Evolutionary conservation across 2,329 filamentous ascomycete genomes (phyloP).

Genomic region (Sporothrix pallida): DNA sequence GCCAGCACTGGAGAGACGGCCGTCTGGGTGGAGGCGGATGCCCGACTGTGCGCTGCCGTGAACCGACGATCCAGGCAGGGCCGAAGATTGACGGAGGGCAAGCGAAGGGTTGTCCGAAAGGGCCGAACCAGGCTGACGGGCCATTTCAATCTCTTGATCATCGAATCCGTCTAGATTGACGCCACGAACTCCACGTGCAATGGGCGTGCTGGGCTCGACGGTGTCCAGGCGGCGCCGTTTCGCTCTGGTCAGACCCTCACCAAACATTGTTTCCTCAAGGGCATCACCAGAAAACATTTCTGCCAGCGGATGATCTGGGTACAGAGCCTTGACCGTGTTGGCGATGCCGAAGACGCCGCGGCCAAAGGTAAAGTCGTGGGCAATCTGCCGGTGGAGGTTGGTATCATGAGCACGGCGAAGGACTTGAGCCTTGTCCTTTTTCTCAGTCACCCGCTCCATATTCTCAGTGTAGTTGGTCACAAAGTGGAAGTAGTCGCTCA

Average conservation of each 20-base stretch:
- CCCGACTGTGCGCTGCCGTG: slow-evolving; percentile 44
- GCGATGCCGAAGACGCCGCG: slow-evolving; percentile 38
- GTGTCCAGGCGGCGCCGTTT: slow-evolving; percentile 25
- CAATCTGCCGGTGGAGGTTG: slow-evolving; percentile 20
- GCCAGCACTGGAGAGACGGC: slow-evolving; percentile 40
- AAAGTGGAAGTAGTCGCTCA: slow-evolving; percentile 35
- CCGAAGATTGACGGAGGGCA: slow-evolving; percentile 57
- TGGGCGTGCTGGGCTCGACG: slow-evolving; percentile 34
- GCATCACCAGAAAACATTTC: slow-evolving; percentile 35
- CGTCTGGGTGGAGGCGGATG: slow-evolving; percentile 49
- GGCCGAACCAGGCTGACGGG: slow-evolving; percentile 68
- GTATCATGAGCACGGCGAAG: slow-evolving; percentile 33
- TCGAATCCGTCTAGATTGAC: slow-evolving; percentile 34
- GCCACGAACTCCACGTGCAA: background rate
- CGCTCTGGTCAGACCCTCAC: slow-evolving; percentile 37
- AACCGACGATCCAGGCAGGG: slow-evolving; percentile 52
- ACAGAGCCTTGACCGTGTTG: slow-evolving; percentile 5
- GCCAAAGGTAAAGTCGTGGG: slow-evolving; percentile 36
- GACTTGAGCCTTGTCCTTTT: slow-evolving; percentile 25
- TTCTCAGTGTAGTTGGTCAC: slow-evolving; percentile 36
- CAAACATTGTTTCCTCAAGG: slow-evolving; percentile 33
- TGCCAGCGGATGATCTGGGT: slow-evolving; percentile 32
- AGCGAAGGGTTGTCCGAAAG: slow-evolving; percentile 65
- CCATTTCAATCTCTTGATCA: slow-evolving; percentile 60
- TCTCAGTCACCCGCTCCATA: slow-evolving; percentile 36